Base-by-base conservation (phyloP, 495 filamentous ascomycete genomes). In the Podospora sp. region DNA sequence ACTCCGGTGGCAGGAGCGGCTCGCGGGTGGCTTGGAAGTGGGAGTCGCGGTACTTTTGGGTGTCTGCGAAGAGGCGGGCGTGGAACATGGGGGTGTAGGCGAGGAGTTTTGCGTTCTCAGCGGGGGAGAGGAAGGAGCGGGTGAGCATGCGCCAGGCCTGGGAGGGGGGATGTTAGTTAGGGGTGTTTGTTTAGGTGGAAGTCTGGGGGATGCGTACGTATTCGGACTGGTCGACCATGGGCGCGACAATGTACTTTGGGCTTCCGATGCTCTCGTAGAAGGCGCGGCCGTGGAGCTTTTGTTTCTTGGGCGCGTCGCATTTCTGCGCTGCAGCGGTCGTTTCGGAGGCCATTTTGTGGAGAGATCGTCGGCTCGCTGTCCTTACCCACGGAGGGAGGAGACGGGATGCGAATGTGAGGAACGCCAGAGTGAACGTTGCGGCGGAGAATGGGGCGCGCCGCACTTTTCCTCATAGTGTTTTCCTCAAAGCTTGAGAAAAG, bases 171-270 rank as follows among this genome's bases (percentile, higher is more conserved):
- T 12, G 18, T 21, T n/a, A 64, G 26, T 2, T 50, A 21, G 14
- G 29, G 25, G 18, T 50, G 21, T 11, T 26, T 8, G 24, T 29
- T 0, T 0, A 16, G 20, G 14, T 18, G n/a, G n/a, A 36, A 61
- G 24, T 0, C 21, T 24, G 26, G 27, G 68, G 64, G 63, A 29
- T 40, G 82, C 89, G 67, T 83, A 97, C 94, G 81, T 97, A 96
- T 81, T 99, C 96, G 4, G 93, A 97, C 74, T 97, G 91, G 70
- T 98, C 95, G 22, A 99, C 95, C 95, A 99, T 99, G 35, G 95
- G 95, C 36, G 95, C 95, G 27, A 99, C 85, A 50, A 98, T 86
- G 69, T 91, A 88, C 73, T 91, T 96, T 0, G 95, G 95, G 64
- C 89, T 92, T 14, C 96, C 95, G 63, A 99, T 87, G 71, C 91